phyloP scores from a whole-genome alignment of 768 basidiomycete genomes.

The Cystofilobasidium macerans region DNA sequence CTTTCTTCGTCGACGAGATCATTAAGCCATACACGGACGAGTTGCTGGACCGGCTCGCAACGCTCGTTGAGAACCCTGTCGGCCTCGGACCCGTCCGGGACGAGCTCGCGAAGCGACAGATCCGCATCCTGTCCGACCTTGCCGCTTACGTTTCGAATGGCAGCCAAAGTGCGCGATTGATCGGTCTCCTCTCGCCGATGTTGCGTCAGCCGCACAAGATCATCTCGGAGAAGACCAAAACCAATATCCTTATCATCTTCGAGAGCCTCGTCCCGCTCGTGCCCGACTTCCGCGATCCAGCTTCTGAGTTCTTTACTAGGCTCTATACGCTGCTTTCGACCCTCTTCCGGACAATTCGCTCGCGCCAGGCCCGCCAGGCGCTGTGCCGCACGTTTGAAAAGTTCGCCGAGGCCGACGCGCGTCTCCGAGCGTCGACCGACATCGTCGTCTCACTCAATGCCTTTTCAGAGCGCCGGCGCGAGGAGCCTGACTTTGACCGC shows the following conservation, averaged over 20 bases:
- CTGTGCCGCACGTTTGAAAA: slow-evolving; percentile 57
- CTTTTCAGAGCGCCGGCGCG: slow-evolving; percentile 66
- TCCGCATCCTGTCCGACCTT: slow-evolving; percentile 65
- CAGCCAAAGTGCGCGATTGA: slow-evolving; percentile 59
- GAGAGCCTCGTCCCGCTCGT: slow-evolving; percentile 56
- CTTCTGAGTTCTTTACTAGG: slow-evolving; percentile 44
- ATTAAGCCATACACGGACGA: slow-evolving; percentile 59
- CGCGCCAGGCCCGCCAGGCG: slow-evolving; percentile 56
- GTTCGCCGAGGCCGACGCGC: slow-evolving; percentile 44
- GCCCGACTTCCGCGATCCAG: slow-evolving; percentile 34
- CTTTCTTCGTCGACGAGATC: slow-evolving; percentile 45
- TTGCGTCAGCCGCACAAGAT: slow-evolving; percentile 63
- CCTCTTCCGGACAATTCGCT: slow-evolving; percentile 65
- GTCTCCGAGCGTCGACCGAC: slow-evolving; percentile 45
- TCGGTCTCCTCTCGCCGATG: slow-evolving; percentile 63
- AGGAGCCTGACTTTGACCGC: slow-evolving; percentile 86
- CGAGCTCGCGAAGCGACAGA: slow-evolving; percentile 64
- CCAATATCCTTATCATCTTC: slow-evolving; percentile 63
- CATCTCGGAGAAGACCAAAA: slow-evolving; percentile 76
- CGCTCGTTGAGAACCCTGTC: slow-evolving; percentile 51
- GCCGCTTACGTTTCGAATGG: slow-evolving; percentile 62
- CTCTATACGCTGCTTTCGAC: slow-evolving; percentile 59
- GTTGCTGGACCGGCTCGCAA: slow-evolving; percentile 61
- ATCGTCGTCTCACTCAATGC: slow-evolving; percentile 65
- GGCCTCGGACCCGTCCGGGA: slow-evolving; percentile 30